These are phyloP conservation scores for Lichenothelia convexa DNA, from an alignment of 495 filamentous ascomycete genomes.

Conservation along the genomic window DNA sequence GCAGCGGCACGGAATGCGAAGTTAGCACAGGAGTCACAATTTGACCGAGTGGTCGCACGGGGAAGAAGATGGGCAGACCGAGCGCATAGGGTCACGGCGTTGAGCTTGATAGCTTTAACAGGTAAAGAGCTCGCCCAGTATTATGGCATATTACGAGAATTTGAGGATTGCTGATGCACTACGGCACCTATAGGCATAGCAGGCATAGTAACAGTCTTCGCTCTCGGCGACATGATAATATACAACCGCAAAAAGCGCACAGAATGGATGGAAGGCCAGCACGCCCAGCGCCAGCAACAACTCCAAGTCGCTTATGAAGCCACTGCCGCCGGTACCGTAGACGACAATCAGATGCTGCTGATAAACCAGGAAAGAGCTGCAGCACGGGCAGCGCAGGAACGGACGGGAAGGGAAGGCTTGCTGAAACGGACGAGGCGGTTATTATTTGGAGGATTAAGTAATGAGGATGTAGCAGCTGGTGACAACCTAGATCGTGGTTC, in stretches of 20 bases:
- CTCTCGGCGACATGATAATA: slow-evolving; percentile 67
- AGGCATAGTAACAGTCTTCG: slow-evolving; percentile 57
- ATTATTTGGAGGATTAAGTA: slow-evolving; percentile 11
- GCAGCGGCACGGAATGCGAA: slow-evolving; percentile 57
- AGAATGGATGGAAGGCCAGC: slow-evolving; percentile 17
- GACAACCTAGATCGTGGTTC: too few relatives aligned
- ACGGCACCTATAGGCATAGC: slow-evolving; percentile 38
- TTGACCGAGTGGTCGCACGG: slow-evolving; percentile 49
- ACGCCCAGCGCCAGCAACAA: slow-evolving; percentile 12
- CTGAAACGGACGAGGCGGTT: slow-evolving; percentile 11
- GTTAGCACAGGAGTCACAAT: slow-evolving; percentile 39
- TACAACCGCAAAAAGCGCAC: slow-evolving; percentile 54
- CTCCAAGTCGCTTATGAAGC: slow-evolving; percentile 14
- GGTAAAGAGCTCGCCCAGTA: slow-evolving; percentile 40
- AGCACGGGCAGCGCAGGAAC: slow-evolving; percentile 11
- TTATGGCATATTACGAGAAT: neutral
- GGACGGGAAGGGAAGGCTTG: slow-evolving; percentile 13
- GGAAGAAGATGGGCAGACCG: slow-evolving; percentile 64
- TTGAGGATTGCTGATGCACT: slow-evolving; percentile 1
- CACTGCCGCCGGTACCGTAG: slow-evolving; percentile 9
- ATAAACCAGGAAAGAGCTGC: slow-evolving; percentile 18
- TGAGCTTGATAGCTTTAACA: slow-evolving; percentile 58
- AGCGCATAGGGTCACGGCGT: slow-evolving; percentile 61
- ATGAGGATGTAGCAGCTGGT: too few relatives aligned
- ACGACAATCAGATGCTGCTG: slow-evolving; percentile 15